phyloP scores from a whole-genome alignment of 768 basidiomycete species.

The Phlebiopsis gigantea region DNA sequence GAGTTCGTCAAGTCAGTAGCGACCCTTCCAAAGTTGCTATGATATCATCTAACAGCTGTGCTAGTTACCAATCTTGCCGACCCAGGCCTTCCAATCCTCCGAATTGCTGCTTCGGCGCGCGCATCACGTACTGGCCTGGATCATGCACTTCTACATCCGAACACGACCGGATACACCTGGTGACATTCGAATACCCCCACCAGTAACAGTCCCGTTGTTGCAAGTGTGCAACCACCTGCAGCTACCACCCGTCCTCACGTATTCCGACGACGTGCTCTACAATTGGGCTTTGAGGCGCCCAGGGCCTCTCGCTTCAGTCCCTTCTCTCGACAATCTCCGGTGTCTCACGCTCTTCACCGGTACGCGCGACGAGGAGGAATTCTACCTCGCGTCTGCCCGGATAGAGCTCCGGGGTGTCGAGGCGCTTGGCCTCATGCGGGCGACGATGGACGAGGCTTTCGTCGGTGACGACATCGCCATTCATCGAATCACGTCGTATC shows the following conservation, averaged over 20 bases:
- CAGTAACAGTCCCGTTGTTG: conserved; percentile 72
- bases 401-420: conserved; percentile 85
- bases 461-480: conserved; percentile 50
- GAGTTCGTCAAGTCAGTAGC: conserved; percentile 33
- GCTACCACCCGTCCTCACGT: conserved; percentile 84
- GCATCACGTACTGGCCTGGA: conserved; percentile 49
- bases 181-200: conserved; percentile 56
- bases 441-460: conserved; percentile 85
- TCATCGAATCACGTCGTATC: conserved; percentile 50
- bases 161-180: too few species aligned
- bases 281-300: conserved; percentile 53
- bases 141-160: conserved; percentile 55
- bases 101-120: conserved; percentile 47
- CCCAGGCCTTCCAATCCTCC: conserved; percentile 29
- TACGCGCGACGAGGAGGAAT: conserved; percentile 76
- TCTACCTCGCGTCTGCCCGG: conserved; percentile 80
- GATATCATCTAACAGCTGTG: conserved; percentile 8
- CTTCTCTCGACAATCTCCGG: conserved; percentile 53
- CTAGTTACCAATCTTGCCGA: conserved; percentile 38
- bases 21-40: neutral
- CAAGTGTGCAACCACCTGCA: conserved; percentile 65
- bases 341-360: conserved; percentile 71
- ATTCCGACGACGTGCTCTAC: conserved; percentile 88
- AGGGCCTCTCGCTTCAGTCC: conserved; percentile 26
- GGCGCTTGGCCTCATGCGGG: conserved; percentile 80